Evolutionary conservation across 169 alveolate species (phyloP), one percentile per base, ranked within the genome.

Genomic region (Fabrea salina): DNA sequence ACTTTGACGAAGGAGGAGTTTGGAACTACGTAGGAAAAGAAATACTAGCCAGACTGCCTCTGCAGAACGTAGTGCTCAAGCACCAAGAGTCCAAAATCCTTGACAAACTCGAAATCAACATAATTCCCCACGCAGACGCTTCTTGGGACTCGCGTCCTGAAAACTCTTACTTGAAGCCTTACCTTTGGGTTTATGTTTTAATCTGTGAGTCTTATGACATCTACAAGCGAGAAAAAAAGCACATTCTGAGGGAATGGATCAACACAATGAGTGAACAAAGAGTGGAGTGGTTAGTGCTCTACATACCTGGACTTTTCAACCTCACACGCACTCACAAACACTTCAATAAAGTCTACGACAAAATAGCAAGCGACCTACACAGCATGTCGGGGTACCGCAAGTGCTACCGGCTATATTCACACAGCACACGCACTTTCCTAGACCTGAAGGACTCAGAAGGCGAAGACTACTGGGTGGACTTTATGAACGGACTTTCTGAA

Each of bases 111-210:
- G 41, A 64, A 22, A 64, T 64, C 35, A 64, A 35, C 11, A 39
- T 64, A 19, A 40, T 40, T 19, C 16, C 19, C 19, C 75, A 64
- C 30, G 54, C 35, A 37, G 56, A 64, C 16, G 50, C 75, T 25
- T 64, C 16, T 33, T 64, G 75, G 75, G 75, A 40, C 5, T 8
- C 27, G 2, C 13, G 25, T 19, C 5, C 41, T n/a, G 75, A 64
- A 64, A 56, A 64, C 4, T 51, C 75, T 7, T 64, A 39, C 41
- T 30, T 19, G 33, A 64, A 64, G 75, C 75, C 75, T 33, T 64
- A 64, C 41, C 54, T 64, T 8, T 64, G 75, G 57, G 41, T 64
- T 27, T 64, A 32, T 33, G n/a, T 64, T 6, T 41, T 64, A 11
- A n/a, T 39, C 57, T 64, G 50, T 33, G 41, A 19, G 22, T 19